A percentile compares a stretch with the other conserved stretches of the same genome.
These are phyloP conservation scores for Oemleria cerasiformis DNA, from an alignment of 306 rosid genomes.

Conservation along the genomic window DNA sequence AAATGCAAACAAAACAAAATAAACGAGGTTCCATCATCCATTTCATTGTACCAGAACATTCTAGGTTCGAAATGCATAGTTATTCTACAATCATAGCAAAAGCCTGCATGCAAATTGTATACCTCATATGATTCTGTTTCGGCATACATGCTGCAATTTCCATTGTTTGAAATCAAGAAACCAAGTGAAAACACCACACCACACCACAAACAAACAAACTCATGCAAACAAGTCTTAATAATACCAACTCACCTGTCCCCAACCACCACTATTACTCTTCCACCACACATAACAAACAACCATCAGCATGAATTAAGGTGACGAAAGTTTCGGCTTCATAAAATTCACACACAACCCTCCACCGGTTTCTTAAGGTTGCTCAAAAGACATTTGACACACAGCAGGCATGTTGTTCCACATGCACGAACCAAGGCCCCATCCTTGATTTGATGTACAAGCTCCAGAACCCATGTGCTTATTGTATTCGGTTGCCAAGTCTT, in stretches of 20 bases:
- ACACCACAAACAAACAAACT: constrained; percentile 19
- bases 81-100: constrained; percentile 34
- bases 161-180: not conserved
- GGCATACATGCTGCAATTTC: constrained; percentile 31
- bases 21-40: constrained; percentile 4
- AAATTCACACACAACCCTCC: constrained; percentile 17
- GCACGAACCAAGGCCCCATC: constrained; percentile 50
- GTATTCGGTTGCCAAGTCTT: constrained; percentile 50
- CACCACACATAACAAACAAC: constrained; percentile 25
- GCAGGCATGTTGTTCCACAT: constrained; percentile 64
- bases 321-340: constrained; percentile 32
- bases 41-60: constrained; percentile 1
- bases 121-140: constrained; percentile 32
- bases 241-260: constrained; percentile 20
- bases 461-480: constrained; percentile 35
- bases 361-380: constrained; percentile 43
- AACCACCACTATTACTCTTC: constrained; percentile 6
- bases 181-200: constrained; percentile 29
- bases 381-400: constrained; percentile 50
- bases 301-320: constrained; percentile 29
- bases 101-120: constrained; percentile 29
- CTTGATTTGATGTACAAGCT: constrained; percentile 42
- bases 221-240: constrained; percentile 30
- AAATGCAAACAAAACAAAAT: not conserved
- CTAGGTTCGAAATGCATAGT: constrained; percentile 23